Percentiles rank a stretch among this genome's conserved stretches.
Evolutionary conservation across 495 filamentous ascomycete genomes (phyloP).

Genomic region (Trichoderma asperelloides): DNA sequence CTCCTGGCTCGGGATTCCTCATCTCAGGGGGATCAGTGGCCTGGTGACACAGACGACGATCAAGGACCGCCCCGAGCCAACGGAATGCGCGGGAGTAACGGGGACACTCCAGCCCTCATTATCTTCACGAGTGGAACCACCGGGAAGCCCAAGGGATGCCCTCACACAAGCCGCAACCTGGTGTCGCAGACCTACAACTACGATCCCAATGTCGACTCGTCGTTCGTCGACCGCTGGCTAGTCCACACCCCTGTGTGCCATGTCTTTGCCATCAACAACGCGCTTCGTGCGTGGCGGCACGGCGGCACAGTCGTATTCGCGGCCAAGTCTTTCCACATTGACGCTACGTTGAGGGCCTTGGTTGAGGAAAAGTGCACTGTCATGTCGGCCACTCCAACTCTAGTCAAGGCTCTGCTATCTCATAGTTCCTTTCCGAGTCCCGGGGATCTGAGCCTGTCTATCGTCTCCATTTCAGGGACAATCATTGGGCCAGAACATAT

Average conservation of each 20-base stretch:
- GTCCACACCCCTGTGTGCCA: constrained; percentile 30
- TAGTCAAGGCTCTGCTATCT: constrained; percentile 23
- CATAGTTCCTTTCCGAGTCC: constrained; percentile 15
- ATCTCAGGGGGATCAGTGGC: neutral
- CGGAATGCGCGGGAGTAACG: neutral
- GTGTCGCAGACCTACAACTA: constrained; percentile 16
- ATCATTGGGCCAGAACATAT: constrained; percentile 23
- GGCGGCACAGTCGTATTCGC: constrained; percentile 28
- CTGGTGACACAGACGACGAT: constrained; percentile 2
- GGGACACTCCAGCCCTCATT: constrained; percentile 16
- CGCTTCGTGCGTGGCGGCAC: constrained; percentile 25
- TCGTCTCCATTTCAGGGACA: constrained; percentile 24
- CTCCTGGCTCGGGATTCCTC: neutral
- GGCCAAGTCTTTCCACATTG: constrained; percentile 23
- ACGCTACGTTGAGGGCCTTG: constrained; percentile 22
- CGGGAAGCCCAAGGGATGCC: constrained; percentile 32
- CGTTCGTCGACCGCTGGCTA: constrained; percentile 18
- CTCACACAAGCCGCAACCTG: constrained; percentile 21
- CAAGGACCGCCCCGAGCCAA: constrained; percentile 8
- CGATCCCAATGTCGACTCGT: constrained; percentile 13
- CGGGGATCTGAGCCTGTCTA: constrained; percentile 19
- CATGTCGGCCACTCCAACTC: constrained; percentile 28
- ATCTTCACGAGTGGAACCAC: constrained; percentile 39
- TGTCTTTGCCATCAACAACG: constrained; percentile 26
- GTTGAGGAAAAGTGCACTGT: constrained; percentile 22